Evolutionary conservation across 2,329 filamentous ascomycete species (phyloP).

Genomic region (Colletotrichum somersetense): DNA sequence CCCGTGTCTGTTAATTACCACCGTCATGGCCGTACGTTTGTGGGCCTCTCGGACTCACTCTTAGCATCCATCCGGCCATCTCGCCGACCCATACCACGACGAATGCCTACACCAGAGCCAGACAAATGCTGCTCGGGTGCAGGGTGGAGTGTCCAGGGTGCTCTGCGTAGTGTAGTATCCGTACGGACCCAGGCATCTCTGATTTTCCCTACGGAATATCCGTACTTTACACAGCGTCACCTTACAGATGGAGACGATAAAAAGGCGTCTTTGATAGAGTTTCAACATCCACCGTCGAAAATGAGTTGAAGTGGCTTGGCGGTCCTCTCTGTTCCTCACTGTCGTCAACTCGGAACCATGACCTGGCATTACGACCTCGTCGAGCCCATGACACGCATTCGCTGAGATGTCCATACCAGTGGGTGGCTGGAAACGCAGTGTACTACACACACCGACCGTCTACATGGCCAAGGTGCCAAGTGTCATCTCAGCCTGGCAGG

Average conservation of each 20-base stretch:
- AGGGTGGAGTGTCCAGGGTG: conserved; percentile 13
- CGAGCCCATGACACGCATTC: conserved; percentile 6
- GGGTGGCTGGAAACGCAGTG: background rate
- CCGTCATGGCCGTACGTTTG: background rate
- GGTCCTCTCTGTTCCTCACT: conserved; percentile 1
- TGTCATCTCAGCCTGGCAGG: conserved; percentile 9
- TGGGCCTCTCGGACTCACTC: conserved; percentile 1
- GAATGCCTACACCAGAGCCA: background rate
- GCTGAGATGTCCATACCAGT: conserved; percentile 2
- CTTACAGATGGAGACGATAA: conserved; percentile 13
- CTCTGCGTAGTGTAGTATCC: conserved; percentile 6
- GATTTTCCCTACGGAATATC: background rate
- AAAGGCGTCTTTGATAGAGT: conserved; percentile 12
- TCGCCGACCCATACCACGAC: conserved; percentile 9
- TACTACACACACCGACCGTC: background rate
- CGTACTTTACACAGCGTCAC: conserved; percentile 10
- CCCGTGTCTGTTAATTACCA: background rate
- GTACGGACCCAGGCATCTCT: background rate
- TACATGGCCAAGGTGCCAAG: conserved; percentile 9
- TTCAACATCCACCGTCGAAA: conserved; percentile 25
- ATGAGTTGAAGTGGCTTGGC: conserved; percentile 12
- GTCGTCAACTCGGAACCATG: background rate
- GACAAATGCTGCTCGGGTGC: background rate
- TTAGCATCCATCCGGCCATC: background rate
- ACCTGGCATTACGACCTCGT: conserved; percentile 1